Percentiles rank a stretch among this genome's conserved stretches.
These are phyloP conservation scores for Chaetomiaceae sp. DNA, from an alignment of 2,329 filamentous ascomycete genomes.

Conservation along the genomic window DNA sequence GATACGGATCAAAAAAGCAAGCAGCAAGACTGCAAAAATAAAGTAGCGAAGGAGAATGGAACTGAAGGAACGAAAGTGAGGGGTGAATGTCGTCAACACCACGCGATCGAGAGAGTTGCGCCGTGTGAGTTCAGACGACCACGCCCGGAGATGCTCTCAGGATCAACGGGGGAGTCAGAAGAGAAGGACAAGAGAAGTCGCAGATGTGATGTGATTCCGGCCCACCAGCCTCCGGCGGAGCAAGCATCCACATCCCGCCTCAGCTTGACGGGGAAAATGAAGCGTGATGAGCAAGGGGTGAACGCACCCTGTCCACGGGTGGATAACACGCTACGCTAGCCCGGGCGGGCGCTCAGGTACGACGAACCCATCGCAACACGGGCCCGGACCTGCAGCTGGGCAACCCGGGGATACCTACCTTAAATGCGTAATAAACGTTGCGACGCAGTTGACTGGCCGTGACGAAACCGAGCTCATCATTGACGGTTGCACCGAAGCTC, in stretches of 20 bases:
- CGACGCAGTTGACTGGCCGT: no score
- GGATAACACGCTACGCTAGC: neutral
- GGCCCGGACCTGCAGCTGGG: no score
- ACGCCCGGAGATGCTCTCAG: neutral
- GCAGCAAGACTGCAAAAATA: neutral
- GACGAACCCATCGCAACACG: no score
- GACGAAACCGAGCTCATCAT: no score
- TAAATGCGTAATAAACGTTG: no score
- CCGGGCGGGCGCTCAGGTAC: no score
- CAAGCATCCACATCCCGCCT: neutral
- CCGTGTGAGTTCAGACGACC: neutral
- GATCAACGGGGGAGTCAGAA: neutral
- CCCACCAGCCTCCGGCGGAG: neutral
- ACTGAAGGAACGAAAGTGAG: conserved; percentile 6
- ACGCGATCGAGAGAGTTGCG: conserved; percentile 2
- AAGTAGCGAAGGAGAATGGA: neutral
- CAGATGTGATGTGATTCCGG: no score
- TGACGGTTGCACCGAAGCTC: neutral
- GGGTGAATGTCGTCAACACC: conserved; percentile 23
- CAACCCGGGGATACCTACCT: no score
- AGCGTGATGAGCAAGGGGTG: conserved; percentile 6
- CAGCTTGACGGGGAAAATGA: conserved; percentile 2
- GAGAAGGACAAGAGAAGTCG: no score
- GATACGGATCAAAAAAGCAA: neutral
- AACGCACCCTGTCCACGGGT: neutral